Conservation (phyloP, 306 rosid genomes). For the Dryas octopetala region DNA sequence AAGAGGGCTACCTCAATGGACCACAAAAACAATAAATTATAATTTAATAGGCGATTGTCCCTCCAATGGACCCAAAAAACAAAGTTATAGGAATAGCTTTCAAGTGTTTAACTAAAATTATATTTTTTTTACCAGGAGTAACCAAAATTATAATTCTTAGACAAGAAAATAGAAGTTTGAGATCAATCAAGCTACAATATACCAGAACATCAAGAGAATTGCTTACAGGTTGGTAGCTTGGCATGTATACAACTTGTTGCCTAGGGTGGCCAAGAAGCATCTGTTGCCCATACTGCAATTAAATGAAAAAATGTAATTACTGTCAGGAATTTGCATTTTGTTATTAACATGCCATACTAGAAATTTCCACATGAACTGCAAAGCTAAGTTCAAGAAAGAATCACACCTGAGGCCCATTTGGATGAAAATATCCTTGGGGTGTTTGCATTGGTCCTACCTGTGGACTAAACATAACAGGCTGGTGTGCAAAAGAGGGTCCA, state of each 20-base stretch:
- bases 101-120: not conserved
- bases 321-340: slow-evolving; percentile 9
- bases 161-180: not conserved
- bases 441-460: slow-evolving; percentile 66
- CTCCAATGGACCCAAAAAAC: not conserved
- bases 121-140: not conserved
- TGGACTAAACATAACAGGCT: slow-evolving; percentile 72
- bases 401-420: slow-evolving; percentile 87
- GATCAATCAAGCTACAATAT: not conserved
- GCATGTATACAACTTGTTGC: slow-evolving; percentile 78
- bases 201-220: slow-evolving; percentile 12
- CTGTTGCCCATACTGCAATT: slow-evolving; percentile 82
- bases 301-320: slow-evolving; percentile 26
- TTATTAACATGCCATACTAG: not conserved
- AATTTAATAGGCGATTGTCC: not conserved
- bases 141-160: not conserved
- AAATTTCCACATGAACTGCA: slow-evolving; percentile 3
- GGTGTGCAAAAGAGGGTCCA: slow-evolving; percentile 68
- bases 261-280: slow-evolving; percentile 79
- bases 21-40: not conserved
- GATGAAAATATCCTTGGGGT: slow-evolving; percentile 72
- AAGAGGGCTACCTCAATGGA: no score
- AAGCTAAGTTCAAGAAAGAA: slow-evolving; percentile 20
- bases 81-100: not conserved
- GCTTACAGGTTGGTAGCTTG: slow-evolving; percentile 81